A percentile compares a stretch with the other conserved stretches of the same genome.
These are phyloP conservation scores for Starmerella gropengiesseri DNA, from an alignment of 805 yeast species.

Conservation along the genomic window DNA sequence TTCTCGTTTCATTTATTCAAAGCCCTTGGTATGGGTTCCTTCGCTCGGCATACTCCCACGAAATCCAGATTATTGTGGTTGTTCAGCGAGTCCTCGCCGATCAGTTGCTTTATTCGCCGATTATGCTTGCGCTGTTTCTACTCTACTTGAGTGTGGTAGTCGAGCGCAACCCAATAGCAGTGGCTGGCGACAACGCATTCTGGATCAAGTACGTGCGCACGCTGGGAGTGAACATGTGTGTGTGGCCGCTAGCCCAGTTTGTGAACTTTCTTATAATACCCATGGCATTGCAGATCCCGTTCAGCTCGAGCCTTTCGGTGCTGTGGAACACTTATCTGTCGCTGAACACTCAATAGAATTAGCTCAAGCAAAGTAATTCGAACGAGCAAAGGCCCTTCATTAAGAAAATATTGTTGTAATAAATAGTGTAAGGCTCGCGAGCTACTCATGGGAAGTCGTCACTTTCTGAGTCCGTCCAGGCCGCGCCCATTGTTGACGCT, in stretches of 20 bases:
- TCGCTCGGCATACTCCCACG: constrained; percentile 64
- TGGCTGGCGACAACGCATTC: constrained; percentile 52
- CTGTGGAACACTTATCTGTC: constrained; percentile 91
- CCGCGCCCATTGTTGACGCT: constrained; percentile 7
- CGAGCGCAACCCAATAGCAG: constrained; percentile 60
- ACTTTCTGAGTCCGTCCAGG: constrained; percentile 5
- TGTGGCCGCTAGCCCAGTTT: constrained; percentile 85
- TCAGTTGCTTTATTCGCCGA: constrained; percentile 80
- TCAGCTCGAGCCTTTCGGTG: constrained; percentile 76
- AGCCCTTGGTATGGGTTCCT: constrained; percentile 81
- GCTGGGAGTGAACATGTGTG: constrained; percentile 60
- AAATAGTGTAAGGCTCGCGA: not conserved
- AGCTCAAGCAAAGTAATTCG: constrained; percentile 8
- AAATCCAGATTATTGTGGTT: constrained; percentile 64
- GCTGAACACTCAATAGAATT: constrained; percentile 42
- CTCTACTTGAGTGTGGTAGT: constrained; percentile 72
- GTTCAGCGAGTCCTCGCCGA: constrained; percentile 81
- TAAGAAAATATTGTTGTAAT: not conserved
- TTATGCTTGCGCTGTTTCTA: constrained; percentile 69
- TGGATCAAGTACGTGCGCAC: constrained; percentile 48
- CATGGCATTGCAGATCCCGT: constrained; percentile 76
- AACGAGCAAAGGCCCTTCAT: no score
- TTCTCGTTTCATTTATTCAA: constrained; percentile 68
- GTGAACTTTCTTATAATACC: constrained; percentile 71
- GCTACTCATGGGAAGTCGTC: not conserved